phyloP scores from a whole-genome alignment of 768 basidiomycete species.

The Pholiota microspora region DNA sequence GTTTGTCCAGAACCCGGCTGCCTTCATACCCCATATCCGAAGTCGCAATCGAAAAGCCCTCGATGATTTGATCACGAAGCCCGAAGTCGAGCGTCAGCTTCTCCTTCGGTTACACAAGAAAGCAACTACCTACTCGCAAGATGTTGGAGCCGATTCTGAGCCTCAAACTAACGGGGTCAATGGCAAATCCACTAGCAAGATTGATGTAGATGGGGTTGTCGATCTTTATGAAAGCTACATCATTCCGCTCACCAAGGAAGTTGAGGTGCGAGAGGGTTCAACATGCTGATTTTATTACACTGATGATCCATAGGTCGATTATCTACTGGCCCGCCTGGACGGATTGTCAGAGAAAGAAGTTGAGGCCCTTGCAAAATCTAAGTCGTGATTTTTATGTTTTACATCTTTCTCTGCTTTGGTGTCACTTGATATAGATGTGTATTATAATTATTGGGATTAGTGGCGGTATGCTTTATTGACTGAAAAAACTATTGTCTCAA shows the following conservation, averaged over 20 bases:
- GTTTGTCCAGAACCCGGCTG: constrained; percentile 80
- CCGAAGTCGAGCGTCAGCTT: constrained; percentile 87
- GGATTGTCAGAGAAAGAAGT: constrained; percentile 83
- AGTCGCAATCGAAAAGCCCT: constrained; percentile 75
- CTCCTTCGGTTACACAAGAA: constrained; percentile 86
- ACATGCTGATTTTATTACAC: not conserved
- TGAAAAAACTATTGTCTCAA: no score
- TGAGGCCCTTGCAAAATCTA: constrained; percentile 45
- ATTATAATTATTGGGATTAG: no score
- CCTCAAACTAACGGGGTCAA: constrained; percentile 33
- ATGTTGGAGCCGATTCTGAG: constrained; percentile 69
- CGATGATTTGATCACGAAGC: constrained; percentile 92
- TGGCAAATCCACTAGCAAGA: constrained; percentile 51
- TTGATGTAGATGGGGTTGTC: constrained; percentile 91
- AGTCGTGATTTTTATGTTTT: constrained; percentile 9
- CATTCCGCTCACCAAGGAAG: constrained; percentile 96
- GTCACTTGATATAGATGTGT: no score
- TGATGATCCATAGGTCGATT: constrained; percentile 72
- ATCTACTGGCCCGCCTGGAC: constrained; percentile 87
- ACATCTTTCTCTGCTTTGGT: constrained; percentile 3
- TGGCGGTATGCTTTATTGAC: no score
- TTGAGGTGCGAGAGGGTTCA: constrained; percentile 69
- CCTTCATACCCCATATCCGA: constrained; percentile 91
- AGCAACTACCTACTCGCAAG: constrained; percentile 74
- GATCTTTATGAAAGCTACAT: constrained; percentile 93